Evolutionary conservation across 2,329 filamentous ascomycete species (phyloP).

Genomic region (Claviceps quebecensis): DNA sequence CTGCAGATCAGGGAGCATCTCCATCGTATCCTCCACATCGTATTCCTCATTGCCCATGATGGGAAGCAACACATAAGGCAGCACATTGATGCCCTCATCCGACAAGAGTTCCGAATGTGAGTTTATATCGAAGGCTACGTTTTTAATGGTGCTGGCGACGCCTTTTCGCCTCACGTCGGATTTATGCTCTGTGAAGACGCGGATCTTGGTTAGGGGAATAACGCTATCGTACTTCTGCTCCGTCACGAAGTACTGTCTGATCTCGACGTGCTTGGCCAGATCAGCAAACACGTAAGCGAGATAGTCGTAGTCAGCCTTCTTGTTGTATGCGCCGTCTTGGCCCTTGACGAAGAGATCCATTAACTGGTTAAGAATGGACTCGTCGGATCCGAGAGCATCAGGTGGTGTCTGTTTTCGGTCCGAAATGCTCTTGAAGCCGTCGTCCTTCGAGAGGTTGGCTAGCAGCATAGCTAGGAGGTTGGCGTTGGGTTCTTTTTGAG

Average conservation of each 20-base stretch:
- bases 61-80: slow-evolving; percentile 80
- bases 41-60: slow-evolving; percentile 84
- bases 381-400: slow-evolving; percentile 55
- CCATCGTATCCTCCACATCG: slow-evolving; percentile 68
- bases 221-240: slow-evolving; percentile 65
- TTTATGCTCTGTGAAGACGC: slow-evolving; percentile 84
- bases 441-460: slow-evolving; percentile 77
- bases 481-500: slow-evolving; percentile 63
- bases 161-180: slow-evolving; percentile 75
- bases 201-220: slow-evolving; percentile 82
- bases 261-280: slow-evolving; percentile 65
- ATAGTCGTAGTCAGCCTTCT: slow-evolving; percentile 78
- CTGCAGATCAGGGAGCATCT: slow-evolving; percentile 83
- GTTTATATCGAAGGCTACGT: slow-evolving; percentile 69
- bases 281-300: slow-evolving; percentile 90
- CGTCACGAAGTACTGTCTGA: slow-evolving; percentile 60
- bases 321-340: slow-evolving; percentile 68
- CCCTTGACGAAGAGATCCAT: slow-evolving; percentile 95
- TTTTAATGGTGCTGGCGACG: slow-evolving; percentile 95
- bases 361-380: slow-evolving; percentile 71
- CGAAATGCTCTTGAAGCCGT: slow-evolving; percentile 55
- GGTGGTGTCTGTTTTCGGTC: slow-evolving; percentile 54
- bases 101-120: slow-evolving; percentile 59
- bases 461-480: slow-evolving; percentile 83
- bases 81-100: slow-evolving; percentile 59